phyloP scores from a whole-genome alignment of 768 basidiomycete genomes.

The Imleria badia region DNA sequence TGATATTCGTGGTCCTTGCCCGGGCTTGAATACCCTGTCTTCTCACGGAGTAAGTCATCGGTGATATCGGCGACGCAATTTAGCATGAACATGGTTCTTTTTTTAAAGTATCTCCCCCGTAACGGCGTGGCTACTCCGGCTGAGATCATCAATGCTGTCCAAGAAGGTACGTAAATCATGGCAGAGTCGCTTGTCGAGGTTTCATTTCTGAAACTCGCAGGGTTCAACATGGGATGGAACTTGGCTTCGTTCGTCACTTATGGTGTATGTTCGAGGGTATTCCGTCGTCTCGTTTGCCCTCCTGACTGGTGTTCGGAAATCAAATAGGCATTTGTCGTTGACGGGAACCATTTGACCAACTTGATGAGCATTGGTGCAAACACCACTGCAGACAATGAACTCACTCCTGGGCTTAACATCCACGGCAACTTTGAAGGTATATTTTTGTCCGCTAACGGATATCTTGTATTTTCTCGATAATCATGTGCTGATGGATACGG shows the following conservation, averaged over 20 bases:
- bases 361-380: slow-evolving; percentile 29
- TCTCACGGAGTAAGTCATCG: slow-evolving; percentile 26
- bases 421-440: slow-evolving; percentile 28
- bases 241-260: slow-evolving; percentile 23
- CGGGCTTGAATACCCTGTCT: slow-evolving; percentile 26
- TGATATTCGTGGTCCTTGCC: slow-evolving; percentile 28
- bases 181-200: neutral
- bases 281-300: neutral
- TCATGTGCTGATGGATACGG: neutral
- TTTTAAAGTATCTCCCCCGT: slow-evolving; percentile 17
- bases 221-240: slow-evolving; percentile 26
- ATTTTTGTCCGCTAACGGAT: neutral
- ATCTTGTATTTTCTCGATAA: neutral
- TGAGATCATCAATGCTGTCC: slow-evolving; percentile 24
- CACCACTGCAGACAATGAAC: slow-evolving; percentile 7
- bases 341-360: slow-evolving; percentile 29
- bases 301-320: neutral
- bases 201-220: neutral
- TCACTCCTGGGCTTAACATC: slow-evolving; percentile 20
- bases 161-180: slow-evolving; percentile 14
- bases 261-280: slow-evolving; percentile 8
- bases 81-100: neutral
- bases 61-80: neutral
- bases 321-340: slow-evolving; percentile 23
- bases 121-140: slow-evolving; percentile 22